These are phyloP conservation scores for Nakazawaea siamensis DNA, from an alignment of 805 yeast species.

Conservation along the genomic window DNA sequence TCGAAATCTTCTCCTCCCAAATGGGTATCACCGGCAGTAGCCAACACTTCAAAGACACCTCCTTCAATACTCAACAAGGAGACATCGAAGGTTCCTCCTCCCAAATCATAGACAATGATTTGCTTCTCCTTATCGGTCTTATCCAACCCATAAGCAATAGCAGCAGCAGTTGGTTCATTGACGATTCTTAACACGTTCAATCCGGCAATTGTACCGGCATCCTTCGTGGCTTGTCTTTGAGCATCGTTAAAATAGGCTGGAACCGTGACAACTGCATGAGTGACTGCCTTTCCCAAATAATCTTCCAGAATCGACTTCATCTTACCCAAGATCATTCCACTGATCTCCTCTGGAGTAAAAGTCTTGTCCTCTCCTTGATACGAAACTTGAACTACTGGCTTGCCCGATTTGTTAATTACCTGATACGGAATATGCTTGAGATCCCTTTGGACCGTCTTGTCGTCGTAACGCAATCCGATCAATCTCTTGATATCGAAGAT, in stretches of 20 bases:
- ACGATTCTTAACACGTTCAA: conserved; percentile 82
- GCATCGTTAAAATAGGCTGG: conserved; percentile 94
- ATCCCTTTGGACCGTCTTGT: conserved; percentile 72
- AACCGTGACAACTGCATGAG: conserved; percentile 87
- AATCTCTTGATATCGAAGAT: conserved; percentile 94
- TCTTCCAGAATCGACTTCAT: conserved; percentile 93
- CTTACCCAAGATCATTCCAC: conserved; percentile 85
- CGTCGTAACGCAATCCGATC: conserved; percentile 77
- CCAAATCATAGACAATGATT: conserved; percentile 87
- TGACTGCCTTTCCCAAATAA: conserved; percentile 74
- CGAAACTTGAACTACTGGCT: conserved; percentile 83
- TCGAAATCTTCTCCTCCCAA: conserved; percentile 98
- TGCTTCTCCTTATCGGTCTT: conserved; percentile 77
- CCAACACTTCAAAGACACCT: conserved; percentile 88
- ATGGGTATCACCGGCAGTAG: conserved; percentile 95
- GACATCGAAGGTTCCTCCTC: conserved; percentile 98
- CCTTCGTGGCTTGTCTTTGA: conserved; percentile 91
- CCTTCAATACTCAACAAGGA: conserved; percentile 80
- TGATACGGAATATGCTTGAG: conserved; percentile 86
- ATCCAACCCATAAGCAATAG: conserved; percentile 93
- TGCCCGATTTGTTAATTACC: conserved; percentile 68
- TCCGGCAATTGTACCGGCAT: conserved; percentile 90
- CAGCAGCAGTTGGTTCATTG: conserved; percentile 96
- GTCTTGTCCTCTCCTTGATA: conserved; percentile 68
- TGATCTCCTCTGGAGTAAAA: conserved; percentile 91